These are phyloP conservation scores for Flaveria linearis DNA, from an alignment of 129 eudicot genomes.

Conservation along the genomic window DNA sequence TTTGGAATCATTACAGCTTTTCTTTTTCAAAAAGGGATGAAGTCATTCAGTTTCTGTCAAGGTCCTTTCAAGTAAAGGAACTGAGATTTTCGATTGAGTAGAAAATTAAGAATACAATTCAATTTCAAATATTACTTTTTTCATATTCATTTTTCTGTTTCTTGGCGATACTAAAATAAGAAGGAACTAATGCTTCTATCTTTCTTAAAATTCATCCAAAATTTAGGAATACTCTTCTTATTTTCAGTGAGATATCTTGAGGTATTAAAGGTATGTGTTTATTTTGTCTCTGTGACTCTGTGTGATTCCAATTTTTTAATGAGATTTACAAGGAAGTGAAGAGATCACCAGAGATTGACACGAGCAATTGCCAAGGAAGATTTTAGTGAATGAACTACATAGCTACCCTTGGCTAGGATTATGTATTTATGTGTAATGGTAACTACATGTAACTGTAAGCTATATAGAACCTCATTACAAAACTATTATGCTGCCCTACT, in stretches of 20 bases:
- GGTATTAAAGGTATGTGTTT: background rate
- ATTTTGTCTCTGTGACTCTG: background rate
- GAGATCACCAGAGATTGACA: background rate
- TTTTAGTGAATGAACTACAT: background rate
- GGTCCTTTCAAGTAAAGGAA: background rate
- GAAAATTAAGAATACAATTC: background rate
- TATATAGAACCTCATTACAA: too few relatives aligned
- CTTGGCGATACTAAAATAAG: background rate
- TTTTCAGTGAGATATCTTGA: slow-evolving; percentile 5
- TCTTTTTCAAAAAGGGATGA: background rate
- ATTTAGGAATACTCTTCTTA: background rate
- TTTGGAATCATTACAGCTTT: too few relatives aligned
- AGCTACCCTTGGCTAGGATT: background rate
- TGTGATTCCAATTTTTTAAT: background rate
- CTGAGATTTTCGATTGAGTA: background rate
- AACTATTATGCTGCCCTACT: too few relatives aligned
- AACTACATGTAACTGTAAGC: background rate
- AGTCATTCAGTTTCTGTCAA: background rate
- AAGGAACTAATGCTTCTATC: background rate
- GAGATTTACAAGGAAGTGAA: background rate
- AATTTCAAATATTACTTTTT: background rate
- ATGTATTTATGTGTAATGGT: background rate
- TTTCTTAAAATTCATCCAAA: background rate
- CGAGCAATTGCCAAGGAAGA: too few relatives aligned
- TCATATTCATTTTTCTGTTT: background rate